Base-by-base conservation (phyloP, 2,329 filamentous ascomycete species). In the Ascochyta fabae region DNA sequence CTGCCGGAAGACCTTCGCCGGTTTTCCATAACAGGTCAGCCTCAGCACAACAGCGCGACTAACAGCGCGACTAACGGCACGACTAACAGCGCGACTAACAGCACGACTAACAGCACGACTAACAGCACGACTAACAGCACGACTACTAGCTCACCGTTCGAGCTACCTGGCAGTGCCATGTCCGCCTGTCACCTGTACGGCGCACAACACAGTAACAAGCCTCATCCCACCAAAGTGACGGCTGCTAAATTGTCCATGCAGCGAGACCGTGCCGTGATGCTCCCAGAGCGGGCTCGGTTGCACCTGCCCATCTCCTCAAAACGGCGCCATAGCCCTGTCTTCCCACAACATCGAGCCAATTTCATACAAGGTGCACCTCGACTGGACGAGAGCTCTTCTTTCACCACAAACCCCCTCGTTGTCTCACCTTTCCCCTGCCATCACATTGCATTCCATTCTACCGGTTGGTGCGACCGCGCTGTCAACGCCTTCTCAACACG, bases 281-380 rank as follows among this genome's bases (percentile, higher is more conserved):
- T 27, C 9, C 27, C 27, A n/a, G 33, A 13, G 33, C 35, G 24
- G 41, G 27, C 29, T 43, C 53, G 42, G 47, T 22, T 43, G 26
- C 35, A 51, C 47, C 15, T 55, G 52, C 46, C 53, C 46, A 31
- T 43, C 10, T 8, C 23, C 47, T 40, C 22, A 24, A 24, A 47
- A 47, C 38, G 47, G 53, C 41, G 42, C 42, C 47, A 47, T 36
- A 47, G 42, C 47, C 53, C 36, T 50, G 40, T 38, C 41, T 31
- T 34, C 33, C 44, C 47, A 39, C 33, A 26, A 48, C 33, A 44
- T 24, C 40, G 38, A 44, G 10, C 16, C 24, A 24, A 39, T 16
- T 26, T 39, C 33, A 22, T 15, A 26, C 10, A 42, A 31, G 3
- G n/a, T n/a, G 16, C 26, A 23, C 27, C 13, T 24, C 13, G 16